phyloP scores from a whole-genome alignment of 2,329 filamentous ascomycete species.

The Phyllosticta citriasiana region DNA sequence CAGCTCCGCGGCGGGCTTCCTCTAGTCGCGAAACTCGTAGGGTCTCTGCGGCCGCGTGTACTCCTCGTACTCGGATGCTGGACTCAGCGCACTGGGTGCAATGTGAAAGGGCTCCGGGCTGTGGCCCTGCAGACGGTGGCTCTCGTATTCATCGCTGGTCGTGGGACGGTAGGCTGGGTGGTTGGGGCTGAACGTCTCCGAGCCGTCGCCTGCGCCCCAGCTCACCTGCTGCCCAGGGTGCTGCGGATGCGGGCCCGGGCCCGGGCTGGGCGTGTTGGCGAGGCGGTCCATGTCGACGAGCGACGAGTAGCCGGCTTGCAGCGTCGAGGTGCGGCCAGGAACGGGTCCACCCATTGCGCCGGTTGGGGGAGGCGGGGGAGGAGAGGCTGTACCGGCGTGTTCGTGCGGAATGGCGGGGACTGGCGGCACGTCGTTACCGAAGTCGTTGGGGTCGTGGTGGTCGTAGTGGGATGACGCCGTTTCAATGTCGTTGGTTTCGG shows the following conservation, averaged over 20 bases:
- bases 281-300: constrained; percentile 1
- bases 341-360: background rate
- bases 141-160: background rate
- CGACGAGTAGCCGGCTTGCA: constrained; percentile 2
- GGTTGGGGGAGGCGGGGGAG: background rate
- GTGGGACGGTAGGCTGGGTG: constrained; percentile 3
- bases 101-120: background rate
- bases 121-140: background rate
- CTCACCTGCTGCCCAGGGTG: constrained; percentile 21
- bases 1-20: background rate
- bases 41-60: constrained; percentile 1
- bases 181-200: background rate
- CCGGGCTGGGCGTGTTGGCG: background rate
- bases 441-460: constrained; percentile 32
- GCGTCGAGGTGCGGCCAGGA: background rate
- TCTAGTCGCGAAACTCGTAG: background rate
- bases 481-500: constrained; percentile 31
- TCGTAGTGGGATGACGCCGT: constrained; percentile 24
- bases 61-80: constrained; percentile 4
- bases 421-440: background rate
- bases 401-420: constrained; percentile 2
- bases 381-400: background rate
- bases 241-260: constrained; percentile 28
- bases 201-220: constrained; percentile 22
- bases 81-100: constrained; percentile 3